A percentile compares a stretch with the other conserved stretches of the same genome.
Conservation (phyloP, 2,329 filamentous ascomycete genomes). For the Aspergillus fischeri region DNA sequence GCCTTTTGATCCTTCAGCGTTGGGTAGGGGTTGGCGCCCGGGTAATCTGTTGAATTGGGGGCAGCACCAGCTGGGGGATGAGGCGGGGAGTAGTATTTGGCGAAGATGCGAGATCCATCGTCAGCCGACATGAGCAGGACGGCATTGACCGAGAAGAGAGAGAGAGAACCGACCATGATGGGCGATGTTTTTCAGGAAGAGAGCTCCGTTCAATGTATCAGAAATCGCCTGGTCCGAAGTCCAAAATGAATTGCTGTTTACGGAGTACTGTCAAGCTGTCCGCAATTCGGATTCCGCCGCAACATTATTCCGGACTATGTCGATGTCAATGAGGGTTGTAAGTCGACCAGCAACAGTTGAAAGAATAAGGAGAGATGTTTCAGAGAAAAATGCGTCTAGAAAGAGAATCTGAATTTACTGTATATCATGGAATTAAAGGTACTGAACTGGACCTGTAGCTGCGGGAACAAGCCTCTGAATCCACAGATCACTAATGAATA, state of each 20-base stretch:
- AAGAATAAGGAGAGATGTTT: background rate
- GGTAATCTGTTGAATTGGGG: conserved; percentile 55
- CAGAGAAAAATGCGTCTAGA: background rate
- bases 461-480: background rate
- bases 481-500: background rate
- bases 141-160: conserved; percentile 71
- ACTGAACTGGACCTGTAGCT: background rate
- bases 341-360: background rate
- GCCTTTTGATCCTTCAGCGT: conserved; percentile 90
- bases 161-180: conserved; percentile 69
- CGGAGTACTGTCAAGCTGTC: conserved; percentile 22
- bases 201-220: background rate
- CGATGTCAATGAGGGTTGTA: background rate
- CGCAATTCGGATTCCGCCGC: conserved; percentile 18
- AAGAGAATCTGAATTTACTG: background rate
- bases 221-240: background rate
- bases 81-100: conserved; percentile 83
- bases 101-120: conserved; percentile 85
- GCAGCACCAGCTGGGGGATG: conserved; percentile 59
- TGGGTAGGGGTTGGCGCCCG: conserved; percentile 72
- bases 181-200: conserved; percentile 11
- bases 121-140: conserved; percentile 76
- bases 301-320: conserved; percentile 23
- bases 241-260: conserved; percentile 4
- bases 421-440: background rate